Base-by-base conservation (phyloP, 164 flowering plant genomes). In the Chimonanthus praecox region DNA sequence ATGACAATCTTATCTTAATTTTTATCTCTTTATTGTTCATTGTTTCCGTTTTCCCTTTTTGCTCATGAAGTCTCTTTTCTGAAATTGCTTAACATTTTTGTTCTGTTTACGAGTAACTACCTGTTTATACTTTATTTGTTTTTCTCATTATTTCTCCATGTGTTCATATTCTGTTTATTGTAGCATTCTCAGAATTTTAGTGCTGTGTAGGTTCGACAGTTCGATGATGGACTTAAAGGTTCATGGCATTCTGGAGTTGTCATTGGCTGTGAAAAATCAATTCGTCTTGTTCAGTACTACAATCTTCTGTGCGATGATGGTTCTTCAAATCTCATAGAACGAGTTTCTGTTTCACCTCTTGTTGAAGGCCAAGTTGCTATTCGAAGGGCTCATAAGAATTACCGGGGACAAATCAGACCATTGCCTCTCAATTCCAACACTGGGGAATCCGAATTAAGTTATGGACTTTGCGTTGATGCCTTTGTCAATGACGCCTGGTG, bases 391-490 rank as follows among this genome's bases (percentile, higher is more conserved):
- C n/a, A 46, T 6, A 48, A 3, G 13, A 58, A 58, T 11, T 58
- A 77, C 48, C 75, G 80, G 16, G 75, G 79, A 13, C 18, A 50
- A 5, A 75, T 82, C 2, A 72, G 84, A 51, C 84, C 80, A 0
- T 9, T 4, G 2, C 78, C 82, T 2, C 76, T 75, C 49, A 16
- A 11, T 18, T 58, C 7, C 9, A 20, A 10, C 43, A 10, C 20
- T 6, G 4, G 10, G 13, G 49, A 65, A 47, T 45, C 51, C 50
- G 13, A 45, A 43, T 80, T 95, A 1, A 63, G 61, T 48, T 95
- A 88, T 83, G 97, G 95, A 44, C 75, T 84, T 4, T 93, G 97
- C 75, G 98, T 95, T 21, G 99, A 92, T 83, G 84, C 84, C 3
- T 76, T 73, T 49, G 44, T 79, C 65, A 46, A 80, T 6, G 97